phyloP scores from a whole-genome alignment of 176 grass and related monocot species.

The Pontederia crassipes region DNA sequence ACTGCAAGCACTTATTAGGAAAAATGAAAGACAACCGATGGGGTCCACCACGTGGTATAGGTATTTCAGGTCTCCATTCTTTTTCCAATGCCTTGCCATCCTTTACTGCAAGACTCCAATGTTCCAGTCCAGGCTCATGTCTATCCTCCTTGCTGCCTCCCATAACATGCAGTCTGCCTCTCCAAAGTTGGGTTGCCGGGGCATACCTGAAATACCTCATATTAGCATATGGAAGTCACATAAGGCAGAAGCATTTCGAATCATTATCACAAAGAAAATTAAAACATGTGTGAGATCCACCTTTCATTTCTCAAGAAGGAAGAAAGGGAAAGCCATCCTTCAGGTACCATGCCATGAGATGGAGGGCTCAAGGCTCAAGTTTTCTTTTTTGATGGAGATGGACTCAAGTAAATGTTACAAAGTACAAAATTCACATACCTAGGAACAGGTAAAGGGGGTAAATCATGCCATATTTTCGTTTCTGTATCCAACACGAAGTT shows the following conservation, averaged over 20 bases:
- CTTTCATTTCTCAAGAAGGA: too few species aligned
- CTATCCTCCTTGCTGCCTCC: conserved; percentile 98
- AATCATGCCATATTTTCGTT: conserved; percentile 76
- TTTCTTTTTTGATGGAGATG: too few species aligned
- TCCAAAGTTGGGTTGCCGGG: conserved; percentile 96
- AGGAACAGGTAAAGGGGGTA: conserved; percentile 75
- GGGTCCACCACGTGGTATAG: conserved; percentile 83
- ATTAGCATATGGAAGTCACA: too few species aligned
- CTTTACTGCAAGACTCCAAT: conserved; percentile 88
- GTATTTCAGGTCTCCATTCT: conserved; percentile 70
- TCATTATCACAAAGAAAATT: too few species aligned
- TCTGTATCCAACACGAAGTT: conserved; percentile 88
- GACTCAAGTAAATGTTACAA: too few species aligned
- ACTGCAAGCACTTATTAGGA: not conserved
- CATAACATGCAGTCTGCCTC: conserved; percentile 91
- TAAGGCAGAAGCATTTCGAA: too few species aligned
- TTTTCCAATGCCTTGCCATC: conserved; percentile 83
- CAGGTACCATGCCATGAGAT: too few species aligned
- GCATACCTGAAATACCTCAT: conserved; percentile 55
- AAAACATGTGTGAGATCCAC: too few species aligned
- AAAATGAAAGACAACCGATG: conserved; percentile 44
- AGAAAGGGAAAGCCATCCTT: too few species aligned
- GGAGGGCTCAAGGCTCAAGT: too few species aligned
- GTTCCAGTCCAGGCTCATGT: conserved; percentile 76
- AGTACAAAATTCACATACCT: conserved; percentile 34